Conservation (phyloP, 2,329 filamentous ascomycete species). For the Ophiostoma populinum region DNA sequence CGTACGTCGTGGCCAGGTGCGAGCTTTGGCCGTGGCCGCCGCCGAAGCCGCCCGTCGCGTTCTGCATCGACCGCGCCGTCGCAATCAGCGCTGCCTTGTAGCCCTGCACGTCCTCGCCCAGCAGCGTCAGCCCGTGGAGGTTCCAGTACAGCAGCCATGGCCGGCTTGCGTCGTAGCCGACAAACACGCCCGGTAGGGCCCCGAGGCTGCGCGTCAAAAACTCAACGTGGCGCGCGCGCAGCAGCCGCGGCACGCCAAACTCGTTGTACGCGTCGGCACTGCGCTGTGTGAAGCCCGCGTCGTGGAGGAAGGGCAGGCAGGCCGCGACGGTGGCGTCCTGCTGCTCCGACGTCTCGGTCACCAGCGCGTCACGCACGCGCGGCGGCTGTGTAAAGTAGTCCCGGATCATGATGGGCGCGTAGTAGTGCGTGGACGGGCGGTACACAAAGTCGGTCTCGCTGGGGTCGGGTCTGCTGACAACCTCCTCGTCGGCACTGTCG, state of each 20-base stretch:
- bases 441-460: background rate
- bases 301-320: constrained; percentile 52
- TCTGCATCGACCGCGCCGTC: constrained; percentile 70
- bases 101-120: constrained; percentile 55
- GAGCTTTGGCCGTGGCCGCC: constrained; percentile 84
- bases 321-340: constrained; percentile 53
- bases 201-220: constrained; percentile 45
- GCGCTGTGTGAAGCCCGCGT: constrained; percentile 23
- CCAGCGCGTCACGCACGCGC: constrained; percentile 45
- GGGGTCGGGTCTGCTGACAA: too few relatives aligned
- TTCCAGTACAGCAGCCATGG: constrained; percentile 96
- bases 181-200: constrained; percentile 51
- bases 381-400: constrained; percentile 40
- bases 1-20: constrained; percentile 82
- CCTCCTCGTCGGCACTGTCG: too few relatives aligned
- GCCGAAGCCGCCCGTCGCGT: constrained; percentile 69
- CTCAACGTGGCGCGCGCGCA: constrained; percentile 39
- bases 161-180: constrained; percentile 65
- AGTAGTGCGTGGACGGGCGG: background rate
- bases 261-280: constrained; percentile 41
- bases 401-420: constrained; percentile 24
- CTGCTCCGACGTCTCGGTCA: constrained; percentile 47
- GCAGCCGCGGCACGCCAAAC: constrained; percentile 59
- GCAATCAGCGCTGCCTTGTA: constrained; percentile 55
- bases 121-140: constrained; percentile 52